phyloP scores from a whole-genome alignment of 148 eudicot genomes.

The Silene uniflora region DNA sequence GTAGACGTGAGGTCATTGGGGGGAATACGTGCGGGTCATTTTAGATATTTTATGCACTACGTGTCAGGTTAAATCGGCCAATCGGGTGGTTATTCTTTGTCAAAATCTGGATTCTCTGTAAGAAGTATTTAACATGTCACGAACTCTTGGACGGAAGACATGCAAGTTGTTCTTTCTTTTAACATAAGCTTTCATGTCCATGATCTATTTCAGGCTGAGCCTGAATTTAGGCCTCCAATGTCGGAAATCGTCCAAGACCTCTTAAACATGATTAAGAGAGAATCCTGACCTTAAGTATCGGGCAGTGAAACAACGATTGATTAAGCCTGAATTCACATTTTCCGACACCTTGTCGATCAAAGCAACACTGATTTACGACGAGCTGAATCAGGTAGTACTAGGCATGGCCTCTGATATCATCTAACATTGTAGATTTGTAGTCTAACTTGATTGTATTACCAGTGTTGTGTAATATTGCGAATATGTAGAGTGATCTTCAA shows the following conservation, averaged over 20 bases:
- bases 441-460: conserved; percentile 11
- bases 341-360: neutral
- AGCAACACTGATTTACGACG: neutral
- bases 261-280: conserved; percentile 55
- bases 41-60: too few relatives aligned
- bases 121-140: too few relatives aligned
- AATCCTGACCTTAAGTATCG: conserved; percentile 12
- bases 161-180: neutral
- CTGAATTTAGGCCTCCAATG: conserved; percentile 94
- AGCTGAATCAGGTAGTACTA: neutral
- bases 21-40: neutral
- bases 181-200: neutral
- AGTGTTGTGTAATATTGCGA: neutral
- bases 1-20: too few relatives aligned
- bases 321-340: neutral
- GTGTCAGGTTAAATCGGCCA: neutral
- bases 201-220: conserved; percentile 52
- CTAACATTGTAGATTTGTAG: conserved; percentile 18
- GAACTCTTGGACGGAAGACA: too few relatives aligned
- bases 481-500: neutral
- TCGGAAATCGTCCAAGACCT: conserved; percentile 85
- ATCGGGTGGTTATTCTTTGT: too few relatives aligned
- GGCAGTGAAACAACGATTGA: neutral
- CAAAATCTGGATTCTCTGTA: too few relatives aligned
- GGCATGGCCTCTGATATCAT: neutral